Evolutionary conservation across 2,329 filamentous ascomycete genomes (phyloP).

Genomic region (Chrysosporium keratinophilum): DNA sequence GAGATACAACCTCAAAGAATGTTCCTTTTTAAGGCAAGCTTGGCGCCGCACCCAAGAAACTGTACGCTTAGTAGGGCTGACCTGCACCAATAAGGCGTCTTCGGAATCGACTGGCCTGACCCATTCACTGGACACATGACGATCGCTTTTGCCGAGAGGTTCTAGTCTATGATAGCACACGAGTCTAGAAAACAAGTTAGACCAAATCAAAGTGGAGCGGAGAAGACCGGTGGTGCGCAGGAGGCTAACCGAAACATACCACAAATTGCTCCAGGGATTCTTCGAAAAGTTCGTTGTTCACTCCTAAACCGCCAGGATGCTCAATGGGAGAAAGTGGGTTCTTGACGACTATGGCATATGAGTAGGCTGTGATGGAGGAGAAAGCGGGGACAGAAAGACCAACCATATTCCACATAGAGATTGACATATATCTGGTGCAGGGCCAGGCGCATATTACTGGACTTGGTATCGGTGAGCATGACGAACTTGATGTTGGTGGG

Average conservation of each 20-base stretch:
- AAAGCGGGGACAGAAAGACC: slow-evolving; percentile 10
- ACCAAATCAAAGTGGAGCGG: not conserved
- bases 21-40: slow-evolving; percentile 3
- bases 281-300: slow-evolving; percentile 57
- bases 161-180: slow-evolving; percentile 11
- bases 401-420: slow-evolving; percentile 90
- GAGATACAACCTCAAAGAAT: not conserved
- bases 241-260: slow-evolving; percentile 23
- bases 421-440: slow-evolving; percentile 98
- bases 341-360: slow-evolving; percentile 45
- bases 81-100: slow-evolving; percentile 3
- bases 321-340: slow-evolving; percentile 53
- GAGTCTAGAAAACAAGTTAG: slow-evolving; percentile 12
- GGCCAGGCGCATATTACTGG: slow-evolving; percentile 83
- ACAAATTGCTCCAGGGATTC: slow-evolving; percentile 45
- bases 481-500: slow-evolving; percentile 92
- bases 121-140: not conserved
- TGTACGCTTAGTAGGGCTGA: slow-evolving; percentile 3
- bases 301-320: slow-evolving; percentile 51
- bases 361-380: not conserved
- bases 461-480: slow-evolving; percentile 84
- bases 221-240: not conserved
- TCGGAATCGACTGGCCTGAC: not conserved
- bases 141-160: not conserved
- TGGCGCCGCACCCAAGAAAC: not conserved